Percentiles rank a stretch among this genome's conserved stretches.
Evolutionary conservation across 2,329 filamentous ascomycete genomes (phyloP).

Genomic region (Trichoderma atroviride): DNA sequence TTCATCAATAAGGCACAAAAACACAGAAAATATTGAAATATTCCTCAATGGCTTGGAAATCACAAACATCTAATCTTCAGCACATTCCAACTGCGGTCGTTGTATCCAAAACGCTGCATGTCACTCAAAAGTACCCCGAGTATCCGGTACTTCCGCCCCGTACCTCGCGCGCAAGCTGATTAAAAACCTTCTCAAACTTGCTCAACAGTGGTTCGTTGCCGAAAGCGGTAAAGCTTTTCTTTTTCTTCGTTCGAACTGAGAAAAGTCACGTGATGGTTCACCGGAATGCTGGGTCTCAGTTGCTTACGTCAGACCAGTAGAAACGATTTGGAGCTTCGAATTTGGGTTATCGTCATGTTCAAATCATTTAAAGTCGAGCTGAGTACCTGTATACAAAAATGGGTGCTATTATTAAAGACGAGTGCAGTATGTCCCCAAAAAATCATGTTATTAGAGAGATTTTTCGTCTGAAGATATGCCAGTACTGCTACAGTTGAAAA

Average conservation of each 20-base stretch:
- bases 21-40: neutral
- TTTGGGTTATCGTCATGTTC: neutral
- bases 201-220: slow-evolving; percentile 41
- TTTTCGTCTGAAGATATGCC: neutral
- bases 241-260: too few relatives aligned
- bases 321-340: neutral
- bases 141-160: slow-evolving; percentile 41
- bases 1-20: neutral
- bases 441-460: neutral
- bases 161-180: slow-evolving; percentile 22
- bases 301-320: slow-evolving; percentile 7
- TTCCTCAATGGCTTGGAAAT: neutral
- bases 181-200: slow-evolving; percentile 56
- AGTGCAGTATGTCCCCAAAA: neutral
- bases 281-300: neutral
- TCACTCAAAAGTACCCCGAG: slow-evolving; percentile 32
- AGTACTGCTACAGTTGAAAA: neutral
- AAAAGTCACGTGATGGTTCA: slow-evolving; percentile 4
- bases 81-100: neutral
- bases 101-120: neutral
- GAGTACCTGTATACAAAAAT: neutral
- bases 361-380: neutral
- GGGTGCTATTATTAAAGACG: neutral
- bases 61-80: neutral
- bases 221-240: neutral